These are phyloP conservation scores for Flaveria bidentis DNA, from an alignment of 129 eudicot species.

Conservation along the genomic window DNA sequence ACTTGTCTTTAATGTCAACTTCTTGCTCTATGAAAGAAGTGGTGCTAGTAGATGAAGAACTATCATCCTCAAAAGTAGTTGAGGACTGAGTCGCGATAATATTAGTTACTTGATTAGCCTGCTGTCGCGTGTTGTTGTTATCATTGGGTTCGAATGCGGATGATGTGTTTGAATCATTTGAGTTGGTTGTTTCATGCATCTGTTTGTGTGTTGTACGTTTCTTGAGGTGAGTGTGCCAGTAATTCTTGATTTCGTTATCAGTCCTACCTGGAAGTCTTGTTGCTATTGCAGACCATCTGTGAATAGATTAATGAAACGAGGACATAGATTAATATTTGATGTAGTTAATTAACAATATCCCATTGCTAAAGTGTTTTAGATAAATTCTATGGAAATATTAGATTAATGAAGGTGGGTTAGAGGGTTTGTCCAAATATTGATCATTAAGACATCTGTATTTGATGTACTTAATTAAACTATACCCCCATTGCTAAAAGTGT, in stretches of 20 bases:
- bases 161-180: neutral
- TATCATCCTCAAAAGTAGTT: neutral
- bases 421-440: too few relatives aligned
- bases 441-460: neutral
- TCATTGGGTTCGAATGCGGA: neutral
- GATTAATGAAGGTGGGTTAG: neutral
- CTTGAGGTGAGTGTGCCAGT: conserved; percentile 48
- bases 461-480: neutral
- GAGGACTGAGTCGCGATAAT: neutral
- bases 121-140: neutral
- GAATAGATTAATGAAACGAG: neutral
- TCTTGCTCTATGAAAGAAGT: neutral
- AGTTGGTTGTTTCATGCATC: neutral
- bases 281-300: conserved; percentile 55
- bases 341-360: neutral
- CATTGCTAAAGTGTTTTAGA: neutral
- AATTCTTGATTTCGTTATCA: conserved; percentile 49
- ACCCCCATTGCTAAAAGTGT: neutral
- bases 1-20: neutral
- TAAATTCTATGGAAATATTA: neutral
- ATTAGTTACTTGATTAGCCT: neutral
- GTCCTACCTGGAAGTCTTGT: conserved; percentile 48
- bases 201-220: conserved; percentile 9
- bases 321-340: neutral
- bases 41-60: neutral